Evolutionary conservation across 225 moss, liverwort and hornwort genomes (phyloP).

Genomic region (Polytrichum commune): DNA sequence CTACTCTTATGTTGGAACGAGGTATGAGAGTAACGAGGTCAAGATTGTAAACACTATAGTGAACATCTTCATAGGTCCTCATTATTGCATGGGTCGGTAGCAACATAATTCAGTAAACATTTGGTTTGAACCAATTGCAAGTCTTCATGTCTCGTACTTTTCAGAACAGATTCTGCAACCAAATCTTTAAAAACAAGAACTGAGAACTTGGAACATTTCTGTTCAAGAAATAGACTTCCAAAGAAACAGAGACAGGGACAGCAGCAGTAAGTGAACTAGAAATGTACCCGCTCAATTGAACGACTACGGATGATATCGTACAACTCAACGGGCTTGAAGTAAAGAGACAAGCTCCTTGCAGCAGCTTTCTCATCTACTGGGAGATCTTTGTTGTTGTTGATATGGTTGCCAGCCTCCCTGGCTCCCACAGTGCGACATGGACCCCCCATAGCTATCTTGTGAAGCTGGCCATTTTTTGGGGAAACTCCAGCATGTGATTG

Average conservation of each 20-base stretch:
- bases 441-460: slow-evolving; percentile 45
- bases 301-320: slow-evolving; percentile 80
- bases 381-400: slow-evolving; percentile 47
- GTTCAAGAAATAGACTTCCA: neutral
- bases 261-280: neutral
- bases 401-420: slow-evolving; percentile 55
- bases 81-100: too few species aligned
- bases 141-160: too few species aligned
- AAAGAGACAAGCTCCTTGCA: slow-evolving; percentile 72
- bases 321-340: slow-evolving; percentile 80
- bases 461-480: slow-evolving; percentile 39
- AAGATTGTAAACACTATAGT: too few species aligned
- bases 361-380: slow-evolving; percentile 77
- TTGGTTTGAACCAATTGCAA: too few species aligned
- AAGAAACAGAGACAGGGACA: neutral
- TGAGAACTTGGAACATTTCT: too few species aligned
- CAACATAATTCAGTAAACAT: too few species aligned
- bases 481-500: slow-evolving; percentile 33
- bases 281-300: slow-evolving; percentile 59
- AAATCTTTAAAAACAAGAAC: too few species aligned
- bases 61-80: too few species aligned
- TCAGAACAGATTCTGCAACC: too few species aligned
- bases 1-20: too few species aligned
- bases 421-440: slow-evolving; percentile 63
- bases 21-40: too few species aligned